Percentiles rank a stretch among this genome's conserved stretches.
Conservation (phyloP, 306 rosid species). For the Dalbergia oliveri region DNA sequence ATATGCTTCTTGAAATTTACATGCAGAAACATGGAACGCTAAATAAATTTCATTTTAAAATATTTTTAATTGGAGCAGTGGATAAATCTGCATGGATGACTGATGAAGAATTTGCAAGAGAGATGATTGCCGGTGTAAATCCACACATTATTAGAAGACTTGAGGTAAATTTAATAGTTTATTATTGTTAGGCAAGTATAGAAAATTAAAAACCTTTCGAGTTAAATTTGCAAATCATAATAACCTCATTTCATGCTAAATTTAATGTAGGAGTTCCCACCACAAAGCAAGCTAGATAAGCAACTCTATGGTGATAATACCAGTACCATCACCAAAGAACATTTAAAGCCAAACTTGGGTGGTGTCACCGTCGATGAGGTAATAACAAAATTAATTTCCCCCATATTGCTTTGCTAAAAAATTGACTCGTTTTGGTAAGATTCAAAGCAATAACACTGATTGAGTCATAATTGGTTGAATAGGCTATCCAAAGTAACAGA, state of each 20-base stretch:
- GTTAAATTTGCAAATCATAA: slow-evolving; percentile 1
- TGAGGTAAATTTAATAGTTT: slow-evolving; percentile 1
- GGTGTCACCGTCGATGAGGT: slow-evolving; percentile 71
- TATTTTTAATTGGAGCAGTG: slow-evolving; percentile 52
- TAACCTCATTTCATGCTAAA: slow-evolving; percentile 9
- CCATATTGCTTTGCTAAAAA: background rate
- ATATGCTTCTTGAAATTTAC: background rate
- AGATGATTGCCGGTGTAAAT: slow-evolving; percentile 79
- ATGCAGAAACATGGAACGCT: background rate
- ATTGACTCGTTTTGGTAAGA: background rate
- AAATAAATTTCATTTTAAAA: slow-evolving; percentile 9
- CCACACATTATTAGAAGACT: slow-evolving; percentile 56
- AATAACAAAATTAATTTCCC: background rate
- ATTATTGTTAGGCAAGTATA: background rate
- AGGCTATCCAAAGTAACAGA: slow-evolving; percentile 67
- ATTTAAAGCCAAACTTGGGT: slow-evolving; percentile 58
- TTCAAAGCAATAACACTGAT: background rate
- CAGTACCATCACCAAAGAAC: slow-evolving; percentile 59
- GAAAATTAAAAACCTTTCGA: background rate
- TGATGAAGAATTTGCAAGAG: slow-evolving; percentile 83
- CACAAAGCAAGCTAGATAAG: slow-evolving; percentile 68
- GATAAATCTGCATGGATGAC: slow-evolving; percentile 73
- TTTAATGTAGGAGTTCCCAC: slow-evolving; percentile 71
- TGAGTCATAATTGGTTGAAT: slow-evolving; percentile 10
- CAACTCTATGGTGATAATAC: slow-evolving; percentile 66